Percentiles rank a stretch among this genome's conserved stretches.
Evolutionary conservation across 371 early-diverging fungal species (phyloP).

Genomic region (Lichtheimia corymbifera): DNA sequence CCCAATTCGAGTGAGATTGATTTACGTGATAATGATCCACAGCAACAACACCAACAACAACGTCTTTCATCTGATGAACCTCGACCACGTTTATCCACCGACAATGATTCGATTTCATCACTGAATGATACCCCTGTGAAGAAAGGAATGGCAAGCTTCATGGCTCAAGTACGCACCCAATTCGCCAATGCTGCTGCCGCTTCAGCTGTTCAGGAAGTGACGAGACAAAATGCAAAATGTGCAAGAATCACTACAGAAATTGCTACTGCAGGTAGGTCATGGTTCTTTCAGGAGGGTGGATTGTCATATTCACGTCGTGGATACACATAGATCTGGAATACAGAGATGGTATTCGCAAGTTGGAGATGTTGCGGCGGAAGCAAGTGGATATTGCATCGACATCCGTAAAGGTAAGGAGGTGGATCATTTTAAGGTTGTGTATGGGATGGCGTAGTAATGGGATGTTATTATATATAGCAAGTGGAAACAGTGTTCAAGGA

Average conservation of each 20-base stretch:
- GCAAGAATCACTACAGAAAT: constrained; percentile 58
- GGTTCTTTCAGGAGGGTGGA: not conserved
- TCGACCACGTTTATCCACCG: constrained; percentile 28
- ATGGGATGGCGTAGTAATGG: not conserved
- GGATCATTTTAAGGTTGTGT: not conserved
- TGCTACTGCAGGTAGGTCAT: constrained; percentile 49
- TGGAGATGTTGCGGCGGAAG: constrained; percentile 50
- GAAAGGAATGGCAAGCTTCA: constrained; percentile 48
- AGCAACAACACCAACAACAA: constrained; percentile 7
- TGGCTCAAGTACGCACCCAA: constrained; percentile 46
- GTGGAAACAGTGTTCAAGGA: constrained; percentile 51
- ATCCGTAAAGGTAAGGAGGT: constrained; percentile 41
- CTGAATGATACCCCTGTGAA: constrained; percentile 23
- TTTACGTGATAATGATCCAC: constrained; percentile 4
- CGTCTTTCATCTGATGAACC: constrained; percentile 35
- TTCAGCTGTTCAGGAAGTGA: constrained; percentile 30
- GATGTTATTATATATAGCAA: constrained; percentile 34
- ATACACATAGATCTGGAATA: constrained; percentile 53
- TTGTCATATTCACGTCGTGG: not conserved
- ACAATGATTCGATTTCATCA: constrained; percentile 33
- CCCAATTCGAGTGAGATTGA: constrained; percentile 12
- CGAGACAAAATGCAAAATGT: constrained; percentile 37
- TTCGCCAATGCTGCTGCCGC: constrained; percentile 42
- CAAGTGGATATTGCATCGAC: constrained; percentile 43
- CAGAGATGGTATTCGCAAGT: constrained; percentile 52